phyloP scores from a whole-genome alignment of 139 green algal genomes.

The Chloropicon primus region DNA sequence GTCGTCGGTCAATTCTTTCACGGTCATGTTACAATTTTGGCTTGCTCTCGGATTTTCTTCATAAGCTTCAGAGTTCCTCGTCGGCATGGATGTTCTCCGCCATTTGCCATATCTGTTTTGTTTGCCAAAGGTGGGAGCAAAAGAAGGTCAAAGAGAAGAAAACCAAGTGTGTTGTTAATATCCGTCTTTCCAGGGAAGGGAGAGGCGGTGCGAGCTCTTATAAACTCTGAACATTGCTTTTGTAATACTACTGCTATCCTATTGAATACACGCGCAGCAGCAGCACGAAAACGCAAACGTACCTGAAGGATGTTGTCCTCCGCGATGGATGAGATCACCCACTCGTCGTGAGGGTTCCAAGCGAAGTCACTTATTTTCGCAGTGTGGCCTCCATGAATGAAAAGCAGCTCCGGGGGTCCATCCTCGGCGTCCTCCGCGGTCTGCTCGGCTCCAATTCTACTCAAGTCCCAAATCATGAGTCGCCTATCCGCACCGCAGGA shows the following conservation, averaged over 20 bases:
- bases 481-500: constrained; percentile 87
- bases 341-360: constrained; percentile 83
- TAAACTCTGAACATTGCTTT: no score
- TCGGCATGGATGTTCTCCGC: constrained; percentile 78
- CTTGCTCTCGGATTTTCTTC: neutral
- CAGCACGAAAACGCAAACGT: no score
- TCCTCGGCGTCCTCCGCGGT: constrained; percentile 80
- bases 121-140: no score
- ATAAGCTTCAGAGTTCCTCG: constrained; percentile 6
- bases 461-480: constrained; percentile 96
- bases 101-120: constrained; percentile 69
- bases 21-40: neutral
- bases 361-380: constrained; percentile 73
- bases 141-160: no score
- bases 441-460: constrained; percentile 86
- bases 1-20: neutral
- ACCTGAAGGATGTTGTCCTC: constrained; percentile 99
- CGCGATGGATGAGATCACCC: constrained; percentile 86
- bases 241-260: no score
- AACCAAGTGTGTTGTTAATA: no score
- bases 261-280: no score
- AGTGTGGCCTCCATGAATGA: constrained; percentile 45
- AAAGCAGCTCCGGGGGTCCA: constrained; percentile 67
- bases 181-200: no score
- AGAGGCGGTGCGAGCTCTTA: no score